phyloP scores from a whole-genome alignment of 257 asterid genomes.

The Salvia splendens region DNA sequence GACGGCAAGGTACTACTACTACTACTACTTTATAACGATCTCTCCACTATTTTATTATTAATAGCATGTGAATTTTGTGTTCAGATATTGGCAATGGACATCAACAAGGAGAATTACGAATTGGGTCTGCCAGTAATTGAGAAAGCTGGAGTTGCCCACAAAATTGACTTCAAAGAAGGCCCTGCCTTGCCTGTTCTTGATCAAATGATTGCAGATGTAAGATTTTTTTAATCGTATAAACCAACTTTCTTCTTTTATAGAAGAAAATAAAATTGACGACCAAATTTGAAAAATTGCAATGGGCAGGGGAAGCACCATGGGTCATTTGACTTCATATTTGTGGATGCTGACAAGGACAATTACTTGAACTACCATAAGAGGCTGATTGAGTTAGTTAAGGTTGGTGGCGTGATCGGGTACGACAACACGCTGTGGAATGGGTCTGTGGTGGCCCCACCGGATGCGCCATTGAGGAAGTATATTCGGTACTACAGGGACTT shows the following conservation, averaged over 20 bases:
- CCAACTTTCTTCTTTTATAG: too few relatives aligned
- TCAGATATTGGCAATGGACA: slow-evolving; percentile 95
- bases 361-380: slow-evolving; percentile 81
- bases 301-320: slow-evolving; percentile 48
- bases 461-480: slow-evolving; percentile 82
- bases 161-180: slow-evolving; percentile 65
- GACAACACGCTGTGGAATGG: slow-evolving; percentile 96
- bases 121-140: slow-evolving; percentile 71
- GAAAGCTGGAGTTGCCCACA: slow-evolving; percentile 89
- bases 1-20: slow-evolving; percentile 64
- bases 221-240: not conserved
- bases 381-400: slow-evolving; percentile 68
- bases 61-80: slow-evolving; percentile 24
- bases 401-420: slow-evolving; percentile 84
- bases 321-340: slow-evolving; percentile 74
- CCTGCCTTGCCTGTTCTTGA: slow-evolving; percentile 37
- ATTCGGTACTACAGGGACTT: slow-evolving; percentile 73
- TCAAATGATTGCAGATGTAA: slow-evolving; percentile 30
- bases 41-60: too few relatives aligned
- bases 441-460: slow-evolving; percentile 83
- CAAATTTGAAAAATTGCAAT: not conserved
- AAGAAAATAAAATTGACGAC: too few relatives aligned
- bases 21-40: too few relatives aligned
- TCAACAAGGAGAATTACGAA: slow-evolving; percentile 73
- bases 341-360: slow-evolving; percentile 92